Conservation (phyloP, 345 rosid species). For the Schrenkiella parvula region DNA sequence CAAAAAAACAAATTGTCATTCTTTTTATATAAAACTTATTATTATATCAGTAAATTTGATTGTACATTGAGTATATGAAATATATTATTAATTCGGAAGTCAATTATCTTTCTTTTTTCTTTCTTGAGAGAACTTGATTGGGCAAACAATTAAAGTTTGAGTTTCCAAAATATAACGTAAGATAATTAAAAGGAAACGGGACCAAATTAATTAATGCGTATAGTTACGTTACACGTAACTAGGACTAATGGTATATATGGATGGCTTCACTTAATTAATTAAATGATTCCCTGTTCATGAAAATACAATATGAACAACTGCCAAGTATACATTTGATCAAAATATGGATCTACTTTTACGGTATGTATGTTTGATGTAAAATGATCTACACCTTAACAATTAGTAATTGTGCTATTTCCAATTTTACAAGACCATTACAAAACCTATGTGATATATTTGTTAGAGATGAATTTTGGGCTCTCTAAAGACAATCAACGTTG, state of each 20-base stretch:
- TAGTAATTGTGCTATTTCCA: background rate
- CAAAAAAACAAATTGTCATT: too few species aligned
- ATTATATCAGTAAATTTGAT: background rate
- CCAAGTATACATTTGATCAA: background rate
- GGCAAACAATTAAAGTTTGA: background rate
- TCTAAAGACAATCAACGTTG: too few species aligned
- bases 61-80: background rate
- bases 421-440: background rate
- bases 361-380: background rate
- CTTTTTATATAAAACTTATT: too few species aligned
- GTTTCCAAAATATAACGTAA: conserved; percentile 23
- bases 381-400: background rate
- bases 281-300: conserved; percentile 4
- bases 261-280: conserved; percentile 5
- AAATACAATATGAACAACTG: background rate
- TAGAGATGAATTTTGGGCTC: background rate
- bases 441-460: too few species aligned
- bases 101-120: background rate
- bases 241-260: background rate
- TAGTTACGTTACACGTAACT: conserved; percentile 22
- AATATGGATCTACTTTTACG: background rate
- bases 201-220: background rate
- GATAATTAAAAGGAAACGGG: conserved; percentile 7
- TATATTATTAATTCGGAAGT: background rate
- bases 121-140: background rate